phyloP scores from a whole-genome alignment of 2,329 filamentous ascomycete genomes.

The Alternaria longipes region DNA sequence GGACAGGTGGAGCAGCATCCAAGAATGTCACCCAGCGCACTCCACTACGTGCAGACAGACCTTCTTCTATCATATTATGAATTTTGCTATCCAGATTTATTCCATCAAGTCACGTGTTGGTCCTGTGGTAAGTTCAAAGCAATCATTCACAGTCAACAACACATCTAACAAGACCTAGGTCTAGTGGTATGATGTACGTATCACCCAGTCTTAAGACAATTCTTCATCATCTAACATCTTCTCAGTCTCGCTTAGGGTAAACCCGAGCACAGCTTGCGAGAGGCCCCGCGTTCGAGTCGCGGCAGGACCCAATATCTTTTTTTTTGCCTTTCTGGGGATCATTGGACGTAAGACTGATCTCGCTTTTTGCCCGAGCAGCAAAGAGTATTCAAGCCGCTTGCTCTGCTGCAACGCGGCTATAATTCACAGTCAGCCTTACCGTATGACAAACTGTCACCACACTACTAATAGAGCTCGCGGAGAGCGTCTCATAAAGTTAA shows the following conservation, averaged over 20 bases:
- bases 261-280: conserved; percentile 26
- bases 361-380: not conserved
- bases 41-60: too few species aligned
- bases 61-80: too few species aligned
- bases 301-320: conserved; percentile 24
- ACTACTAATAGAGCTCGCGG: not conserved
- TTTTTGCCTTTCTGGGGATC: not conserved
- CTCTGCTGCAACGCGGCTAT: not conserved
- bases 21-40: too few species aligned
- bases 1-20: not conserved
- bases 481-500: not conserved
- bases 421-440: too few species aligned
- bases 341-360: not conserved
- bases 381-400: not conserved
- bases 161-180: conserved; percentile 8
- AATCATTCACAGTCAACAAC: not conserved
- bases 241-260: conserved; percentile 16
- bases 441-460: too few species aligned
- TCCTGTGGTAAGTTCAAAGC: conserved; percentile 20
- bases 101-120: conserved; percentile 6
- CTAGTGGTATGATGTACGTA: conserved; percentile 19
- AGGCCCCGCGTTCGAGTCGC: conserved; percentile 32
- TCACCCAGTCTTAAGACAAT: too few species aligned
- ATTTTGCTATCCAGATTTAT: too few species aligned
- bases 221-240: not conserved